Evolutionary conservation across 305 asterid species (phyloP), one percentile per base, ranked within the genome.

Genomic region (Fraxinus nigra): DNA sequence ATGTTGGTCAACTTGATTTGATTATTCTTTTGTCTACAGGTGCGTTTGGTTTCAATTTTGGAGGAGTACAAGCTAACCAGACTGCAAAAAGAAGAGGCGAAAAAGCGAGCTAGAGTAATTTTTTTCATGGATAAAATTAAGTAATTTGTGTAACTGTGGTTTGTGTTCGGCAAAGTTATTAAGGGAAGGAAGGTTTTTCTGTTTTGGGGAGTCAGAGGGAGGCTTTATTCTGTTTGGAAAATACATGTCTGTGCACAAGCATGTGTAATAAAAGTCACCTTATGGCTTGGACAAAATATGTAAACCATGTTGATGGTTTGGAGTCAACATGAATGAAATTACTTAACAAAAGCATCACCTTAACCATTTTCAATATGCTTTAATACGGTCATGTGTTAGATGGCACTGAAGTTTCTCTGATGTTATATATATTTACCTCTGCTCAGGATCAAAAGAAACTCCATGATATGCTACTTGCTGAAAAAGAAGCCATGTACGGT

Each of bases 401-500:
- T 54, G 20, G 70, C 30, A 61, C 79, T 84, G 75, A 54, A 84
- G 46, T 43, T 82, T 22, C 56, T 82, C 22, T 82, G 78, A 74
- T 46, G 7, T 26, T 11, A 26, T 3, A 80, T 38, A 80, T 63
- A 75, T 33, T 18, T 74, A 13, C 18, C 63, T 40, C 28, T 82
- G 63, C 65, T 65, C 84, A 95, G 99, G 98, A 93, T 81, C 95
- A 94, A 79, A 95, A 94, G 93, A 95, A 95, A 86, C 90, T 94
- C 40, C 95, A 92, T 59, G 97, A 94, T 82, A 84, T 95, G 90
- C 89, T 94, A 37, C 93, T 93, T 38, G 85, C 97, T 11, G 98
- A 95, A 91, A 95, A 92, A 87, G 99, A 95, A 88, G 82, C 94
- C 67, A 89, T 87, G 7, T 92, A 90, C 72, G 99, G 99, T 78